These are phyloP conservation scores for Penicillium lividum DNA, from an alignment of 495 filamentous ascomycete species.

Conservation along the genomic window DNA sequence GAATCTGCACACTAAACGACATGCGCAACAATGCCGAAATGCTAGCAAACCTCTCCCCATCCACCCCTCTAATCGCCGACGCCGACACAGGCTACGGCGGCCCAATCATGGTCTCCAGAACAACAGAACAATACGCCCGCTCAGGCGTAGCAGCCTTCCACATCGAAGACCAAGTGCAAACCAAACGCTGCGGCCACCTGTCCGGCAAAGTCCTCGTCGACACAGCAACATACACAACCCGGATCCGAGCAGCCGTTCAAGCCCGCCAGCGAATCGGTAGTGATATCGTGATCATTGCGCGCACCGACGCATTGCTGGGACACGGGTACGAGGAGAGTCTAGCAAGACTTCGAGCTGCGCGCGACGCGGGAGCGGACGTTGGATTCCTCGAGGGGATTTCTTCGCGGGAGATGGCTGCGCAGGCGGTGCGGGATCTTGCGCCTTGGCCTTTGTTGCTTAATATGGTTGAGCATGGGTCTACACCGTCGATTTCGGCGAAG, in stretches of 20 bases:
- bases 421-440: slow-evolving; percentile 50
- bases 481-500: slow-evolving; percentile 56
- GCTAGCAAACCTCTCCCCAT: slow-evolving; percentile 41
- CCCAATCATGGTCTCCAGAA: slow-evolving; percentile 63
- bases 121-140: slow-evolving; percentile 62
- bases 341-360: slow-evolving; percentile 54
- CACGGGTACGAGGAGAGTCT: slow-evolving; percentile 65
- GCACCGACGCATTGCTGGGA: slow-evolving; percentile 64
- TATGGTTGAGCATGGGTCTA: slow-evolving; percentile 64
- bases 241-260: slow-evolving; percentile 58
- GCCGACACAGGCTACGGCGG: slow-evolving; percentile 70
- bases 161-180: slow-evolving; percentile 71
- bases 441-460: slow-evolving; percentile 66
- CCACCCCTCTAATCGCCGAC: slow-evolving; percentile 65
- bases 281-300: slow-evolving; percentile 70
- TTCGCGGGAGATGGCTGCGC: slow-evolving; percentile 38
- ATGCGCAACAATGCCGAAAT: slow-evolving; percentile 49
- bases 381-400: slow-evolving; percentile 57
- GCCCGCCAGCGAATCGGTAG: slow-evolving; percentile 50
- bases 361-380: slow-evolving; percentile 61
- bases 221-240: slow-evolving; percentile 50
- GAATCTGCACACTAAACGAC: slow-evolving; percentile 54
- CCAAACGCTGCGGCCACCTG: slow-evolving; percentile 68
- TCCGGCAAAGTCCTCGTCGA: slow-evolving; percentile 63
- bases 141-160: slow-evolving; percentile 70